phyloP scores from a whole-genome alignment of 73 alveolate genomes.

The Stentor roeselii region DNA sequence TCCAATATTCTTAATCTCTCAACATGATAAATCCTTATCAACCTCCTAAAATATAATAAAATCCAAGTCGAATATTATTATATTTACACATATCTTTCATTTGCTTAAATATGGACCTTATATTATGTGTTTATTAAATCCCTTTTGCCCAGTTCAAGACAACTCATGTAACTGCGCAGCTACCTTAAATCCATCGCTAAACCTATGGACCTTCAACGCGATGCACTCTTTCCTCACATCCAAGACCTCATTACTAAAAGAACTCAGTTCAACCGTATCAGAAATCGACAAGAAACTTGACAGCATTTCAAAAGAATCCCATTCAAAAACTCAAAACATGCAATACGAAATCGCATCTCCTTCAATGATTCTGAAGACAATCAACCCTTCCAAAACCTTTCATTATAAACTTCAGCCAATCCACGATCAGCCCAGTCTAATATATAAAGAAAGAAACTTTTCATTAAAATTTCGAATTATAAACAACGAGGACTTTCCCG shows the following conservation, averaged over 20 bases:
- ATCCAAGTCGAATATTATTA: too few species aligned
- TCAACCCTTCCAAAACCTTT: not conserved
- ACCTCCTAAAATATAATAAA: too few species aligned
- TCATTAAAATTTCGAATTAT: not conserved
- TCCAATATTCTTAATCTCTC: too few species aligned
- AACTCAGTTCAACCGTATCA: too few species aligned
- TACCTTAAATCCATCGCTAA: too few species aligned
- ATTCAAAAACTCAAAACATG: not conserved
- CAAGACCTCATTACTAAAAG: too few species aligned
- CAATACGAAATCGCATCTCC: not conserved
- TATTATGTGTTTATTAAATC: not conserved
- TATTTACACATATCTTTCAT: too few species aligned
- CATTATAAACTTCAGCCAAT: not conserved
- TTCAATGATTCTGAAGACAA: not conserved
- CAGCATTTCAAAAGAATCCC: not conserved
- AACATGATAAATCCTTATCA: too few species aligned
- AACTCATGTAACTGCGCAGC: not conserved
- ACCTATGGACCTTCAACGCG: too few species aligned
- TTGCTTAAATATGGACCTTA: too few species aligned
- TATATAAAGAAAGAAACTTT: conserved; percentile 8
- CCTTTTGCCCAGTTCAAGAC: not conserved
- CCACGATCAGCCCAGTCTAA: not conserved
- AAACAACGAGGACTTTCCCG: not conserved
- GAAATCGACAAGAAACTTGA: too few species aligned
- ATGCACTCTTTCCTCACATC: not conserved